Evolutionary conservation across 495 filamentous ascomycete genomes (phyloP).

Genomic region (Talaromyces stipitatus): DNA sequence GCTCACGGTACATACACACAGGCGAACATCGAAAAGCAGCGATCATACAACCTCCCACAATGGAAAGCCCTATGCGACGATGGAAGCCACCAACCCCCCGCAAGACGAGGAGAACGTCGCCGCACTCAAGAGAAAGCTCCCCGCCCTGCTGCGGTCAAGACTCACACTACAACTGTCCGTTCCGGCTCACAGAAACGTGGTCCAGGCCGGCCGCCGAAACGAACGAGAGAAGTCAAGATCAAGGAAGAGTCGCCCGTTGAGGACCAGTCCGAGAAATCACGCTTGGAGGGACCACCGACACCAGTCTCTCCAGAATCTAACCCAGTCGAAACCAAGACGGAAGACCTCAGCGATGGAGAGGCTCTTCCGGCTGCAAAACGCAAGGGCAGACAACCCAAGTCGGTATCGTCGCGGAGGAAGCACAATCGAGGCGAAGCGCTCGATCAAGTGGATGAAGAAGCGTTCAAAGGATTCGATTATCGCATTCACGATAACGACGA

Average conservation of each 20-base stretch:
- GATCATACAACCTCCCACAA: slow-evolving; percentile 92
- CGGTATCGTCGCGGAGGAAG: slow-evolving; percentile 63
- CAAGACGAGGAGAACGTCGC: slow-evolving; percentile 84
- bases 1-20: slow-evolving; percentile 91
- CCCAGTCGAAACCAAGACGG: slow-evolving; percentile 39
- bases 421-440: slow-evolving; percentile 65
- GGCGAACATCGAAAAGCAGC: slow-evolving; percentile 88
- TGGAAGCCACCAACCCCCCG: slow-evolving; percentile 90
- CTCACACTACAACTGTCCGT: slow-evolving; percentile 16
- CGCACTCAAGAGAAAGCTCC: slow-evolving; percentile 59
- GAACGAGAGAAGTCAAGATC: slow-evolving; percentile 30
- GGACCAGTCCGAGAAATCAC: slow-evolving; percentile 29
- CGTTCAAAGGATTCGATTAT: slow-evolving; percentile 86
- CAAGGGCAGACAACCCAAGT: slow-evolving; percentile 48
- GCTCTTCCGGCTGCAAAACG: slow-evolving; percentile 36
- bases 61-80: slow-evolving; percentile 90
- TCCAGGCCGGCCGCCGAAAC: slow-evolving; percentile 31
- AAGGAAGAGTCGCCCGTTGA: slow-evolving; percentile 39
- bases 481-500: slow-evolving; percentile 72
- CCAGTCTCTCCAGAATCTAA: slow-evolving; percentile 46
- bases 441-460: slow-evolving; percentile 71
- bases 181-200: slow-evolving; percentile 39
- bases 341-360: slow-evolving; percentile 45
- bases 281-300: slow-evolving; percentile 41
- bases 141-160: slow-evolving; percentile 25